Base-by-base conservation (phyloP, 768 basidiomycete genomes). In the Galerina sulciceps region DNA sequence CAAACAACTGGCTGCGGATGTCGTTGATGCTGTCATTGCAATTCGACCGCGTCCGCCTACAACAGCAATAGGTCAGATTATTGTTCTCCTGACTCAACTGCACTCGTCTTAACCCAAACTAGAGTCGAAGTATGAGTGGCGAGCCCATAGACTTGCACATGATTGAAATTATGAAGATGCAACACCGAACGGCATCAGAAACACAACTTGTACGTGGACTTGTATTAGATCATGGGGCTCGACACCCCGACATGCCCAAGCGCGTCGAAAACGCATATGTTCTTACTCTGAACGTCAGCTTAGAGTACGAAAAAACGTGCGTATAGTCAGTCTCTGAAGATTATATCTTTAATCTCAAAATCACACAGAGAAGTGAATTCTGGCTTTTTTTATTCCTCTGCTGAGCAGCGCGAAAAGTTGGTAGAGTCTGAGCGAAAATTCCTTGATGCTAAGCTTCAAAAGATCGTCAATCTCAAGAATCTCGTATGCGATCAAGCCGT, bases 91-190 rank as follows among this genome's bases (percentile, higher is more conserved):
- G n/a, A 34, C 34, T 36, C 35, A 40, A 53, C 59, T 8, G 26
- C 26, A 31, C 26, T 8, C 26, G 26, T 4, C 65, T 65, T 53
- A 56, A 43, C 65, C 60, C 63, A 61, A 55, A 55, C 52, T 63
- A 90, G 86, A 84, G 61, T 73, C 83, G 17, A 76, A 79, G 61
- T 87, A 90, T 69, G 85, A 87, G 65, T 90, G 85, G 81, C 84
- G 83, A 95, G 65, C 94, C 96, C 49, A 96, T 99, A 70, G 97
- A 99, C 79, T 81, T 99, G 56, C 96, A 99, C 77, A 99, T 99
- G 97, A 80, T 99, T 51, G 97, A 99, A 77, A 89, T 99, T 61
- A 99, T 99, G 97, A 99, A 99, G 80, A 99, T 99, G 97, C 96
- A 97, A 74, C 97, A 99, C 78, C 91, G 96, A 67, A 96, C 91